Percentiles rank a stretch among this genome's conserved stretches.
Evolutionary conservation across 2,329 filamentous ascomycete genomes (phyloP).

Genomic region (Colletotrichum simmondsii): DNA sequence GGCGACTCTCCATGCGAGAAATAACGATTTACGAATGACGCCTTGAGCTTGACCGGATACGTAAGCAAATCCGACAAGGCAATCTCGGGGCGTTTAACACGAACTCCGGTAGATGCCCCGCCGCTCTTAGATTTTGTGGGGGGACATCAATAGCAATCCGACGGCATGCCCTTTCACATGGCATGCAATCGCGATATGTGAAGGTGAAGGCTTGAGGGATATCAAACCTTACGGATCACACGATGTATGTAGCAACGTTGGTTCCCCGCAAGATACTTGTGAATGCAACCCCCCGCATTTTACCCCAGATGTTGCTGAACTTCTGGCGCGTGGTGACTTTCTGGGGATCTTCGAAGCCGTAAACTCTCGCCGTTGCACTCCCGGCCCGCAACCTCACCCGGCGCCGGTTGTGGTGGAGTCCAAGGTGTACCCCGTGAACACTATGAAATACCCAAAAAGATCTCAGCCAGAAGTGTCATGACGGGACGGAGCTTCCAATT

Average conservation of each 20-base stretch:
- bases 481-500: neutral
- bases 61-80: neutral
- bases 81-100: neutral
- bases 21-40: neutral
- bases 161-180: too few species aligned
- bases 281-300: conserved; percentile 1
- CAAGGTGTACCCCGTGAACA: too few species aligned
- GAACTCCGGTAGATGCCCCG: neutral
- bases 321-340: neutral
- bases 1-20: neutral
- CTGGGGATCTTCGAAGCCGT: neutral
- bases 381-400: conserved; percentile 16
- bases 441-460: neutral
- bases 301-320: neutral
- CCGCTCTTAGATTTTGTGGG: neutral
- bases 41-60: neutral
- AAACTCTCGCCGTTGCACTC: neutral
- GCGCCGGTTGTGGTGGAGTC: neutral
- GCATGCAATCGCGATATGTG: neutral
- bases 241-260: neutral
- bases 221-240: too few species aligned
- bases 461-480: neutral
- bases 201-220: too few species aligned
- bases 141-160: neutral
- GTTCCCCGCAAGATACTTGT: neutral